Percentiles rank a stretch among this genome's conserved stretches.
These are phyloP conservation scores for Aspergillus tubingensis DNA, from an alignment of 2,329 filamentous ascomycete genomes.

Conservation along the genomic window DNA sequence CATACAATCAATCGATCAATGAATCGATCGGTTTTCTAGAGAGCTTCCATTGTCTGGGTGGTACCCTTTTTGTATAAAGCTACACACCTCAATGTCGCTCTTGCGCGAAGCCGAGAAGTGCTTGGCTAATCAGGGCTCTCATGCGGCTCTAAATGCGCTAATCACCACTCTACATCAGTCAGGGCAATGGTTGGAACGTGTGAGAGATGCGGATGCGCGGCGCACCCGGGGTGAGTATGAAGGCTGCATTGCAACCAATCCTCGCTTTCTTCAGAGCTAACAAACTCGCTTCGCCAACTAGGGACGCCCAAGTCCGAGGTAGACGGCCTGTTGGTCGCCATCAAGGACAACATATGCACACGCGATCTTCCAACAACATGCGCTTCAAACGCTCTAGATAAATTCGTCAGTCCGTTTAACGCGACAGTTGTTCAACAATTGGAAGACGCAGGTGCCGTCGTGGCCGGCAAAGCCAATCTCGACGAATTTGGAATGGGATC, in stretches of 20 bases:
- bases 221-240: constrained; percentile 34
- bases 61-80: not conserved
- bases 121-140: constrained; percentile 42
- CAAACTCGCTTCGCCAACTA: constrained; percentile 15
- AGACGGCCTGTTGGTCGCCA: constrained; percentile 56
- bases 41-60: not conserved
- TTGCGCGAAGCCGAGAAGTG: constrained; percentile 48
- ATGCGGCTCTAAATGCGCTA: constrained; percentile 42
- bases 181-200: constrained; percentile 38
- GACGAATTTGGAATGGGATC: constrained; percentile 98
- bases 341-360: constrained; percentile 79
- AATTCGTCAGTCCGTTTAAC: constrained; percentile 74
- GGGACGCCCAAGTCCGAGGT: constrained; percentile 39
- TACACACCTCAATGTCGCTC: constrained; percentile 43
- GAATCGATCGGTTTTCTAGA: not conserved
- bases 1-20: not conserved
- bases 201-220: constrained; percentile 41
- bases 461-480: constrained; percentile 84
- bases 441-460: constrained; percentile 59
- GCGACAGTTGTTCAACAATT: constrained; percentile 77
- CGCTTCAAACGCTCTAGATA: constrained; percentile 72
- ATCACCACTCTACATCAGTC: constrained; percentile 40
- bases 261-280: constrained; percentile 7
- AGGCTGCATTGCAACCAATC: not conserved
- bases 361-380: constrained; percentile 73